phyloP scores from a whole-genome alignment of 805 yeast species.

The Yamadazyma akitaensis region DNA sequence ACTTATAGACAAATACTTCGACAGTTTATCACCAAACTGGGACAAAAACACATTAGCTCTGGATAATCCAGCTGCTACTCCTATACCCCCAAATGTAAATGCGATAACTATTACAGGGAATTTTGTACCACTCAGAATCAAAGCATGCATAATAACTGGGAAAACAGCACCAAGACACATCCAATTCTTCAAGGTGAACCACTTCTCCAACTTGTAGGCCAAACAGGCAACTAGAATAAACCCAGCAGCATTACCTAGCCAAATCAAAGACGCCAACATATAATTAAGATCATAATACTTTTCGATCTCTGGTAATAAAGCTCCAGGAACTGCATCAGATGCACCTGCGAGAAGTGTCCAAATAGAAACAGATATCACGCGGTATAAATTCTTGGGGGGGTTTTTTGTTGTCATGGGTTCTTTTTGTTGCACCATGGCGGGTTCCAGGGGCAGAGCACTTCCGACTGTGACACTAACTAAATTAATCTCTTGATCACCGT shows the following conservation, averaged over 20 bases:
- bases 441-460: not conserved
- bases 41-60: constrained; percentile 54
- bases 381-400: constrained; percentile 43
- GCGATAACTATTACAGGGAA: constrained; percentile 49
- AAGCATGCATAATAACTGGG: constrained; percentile 39
- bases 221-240: constrained; percentile 47
- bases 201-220: constrained; percentile 40
- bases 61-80: constrained; percentile 47
- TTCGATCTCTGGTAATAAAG: constrained; percentile 53
- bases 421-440: not conserved
- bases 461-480: constrained; percentile 2
- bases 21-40: constrained; percentile 45
- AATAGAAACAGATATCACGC: constrained; percentile 38
- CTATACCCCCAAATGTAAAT: constrained; percentile 56
- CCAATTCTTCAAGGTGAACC: constrained; percentile 39
- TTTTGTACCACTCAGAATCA: constrained; percentile 45
- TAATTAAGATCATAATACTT: constrained; percentile 45
- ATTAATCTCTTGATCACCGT: not conserved
- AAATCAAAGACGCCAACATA: constrained; percentile 52
- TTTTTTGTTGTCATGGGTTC: constrained; percentile 36
- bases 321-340: constrained; percentile 61
- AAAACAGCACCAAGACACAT: constrained; percentile 34
- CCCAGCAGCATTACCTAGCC: constrained; percentile 58
- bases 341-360: constrained; percentile 45
- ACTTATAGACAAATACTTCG: constrained; percentile 55